Evolutionary conservation across 2,329 filamentous ascomycete genomes (phyloP).

Genomic region (Fusarium gaditjirri): DNA sequence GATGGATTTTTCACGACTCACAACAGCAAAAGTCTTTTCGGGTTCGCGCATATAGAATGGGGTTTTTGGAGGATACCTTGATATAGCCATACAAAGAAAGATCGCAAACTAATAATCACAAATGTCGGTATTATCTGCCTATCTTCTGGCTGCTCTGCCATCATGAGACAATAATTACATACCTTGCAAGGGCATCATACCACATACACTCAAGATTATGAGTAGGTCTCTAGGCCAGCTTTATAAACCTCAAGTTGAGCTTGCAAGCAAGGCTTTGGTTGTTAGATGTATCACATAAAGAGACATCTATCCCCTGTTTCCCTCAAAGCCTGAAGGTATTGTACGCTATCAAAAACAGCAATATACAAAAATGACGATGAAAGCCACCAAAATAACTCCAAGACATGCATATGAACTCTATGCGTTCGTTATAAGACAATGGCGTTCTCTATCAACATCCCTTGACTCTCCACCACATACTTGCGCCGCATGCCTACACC

Average conservation of each 20-base stretch:
- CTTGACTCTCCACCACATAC: conserved; percentile 85
- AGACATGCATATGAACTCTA: conserved; percentile 35
- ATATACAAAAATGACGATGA: conserved; percentile 5
- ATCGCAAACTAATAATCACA: conserved; percentile 38
- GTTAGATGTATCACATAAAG: background rate
- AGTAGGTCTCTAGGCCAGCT: background rate
- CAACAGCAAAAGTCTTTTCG: conserved; percentile 44
- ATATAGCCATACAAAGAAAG: conserved; percentile 42
- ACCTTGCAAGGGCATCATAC: background rate
- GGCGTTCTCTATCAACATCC: conserved; percentile 81
- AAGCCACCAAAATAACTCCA: conserved; percentile 33
- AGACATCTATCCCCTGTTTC: background rate
- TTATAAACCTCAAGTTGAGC: background rate
- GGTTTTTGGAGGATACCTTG: conserved; percentile 37
- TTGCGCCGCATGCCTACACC: conserved; percentile 80
- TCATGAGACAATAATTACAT: background rate
- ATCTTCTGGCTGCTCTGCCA: background rate
- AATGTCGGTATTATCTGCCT: conserved; percentile 9
- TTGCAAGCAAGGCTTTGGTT: background rate
- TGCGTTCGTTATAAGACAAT: conserved; percentile 62
- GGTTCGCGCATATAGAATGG: conserved; percentile 43
- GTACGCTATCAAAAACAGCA: background rate
- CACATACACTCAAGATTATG: background rate
- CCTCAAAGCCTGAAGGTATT: background rate
- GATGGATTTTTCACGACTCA: conserved; percentile 35